phyloP scores from a whole-genome alignment of 306 rosid genomes.

The Vigna unguiculata region DNA sequence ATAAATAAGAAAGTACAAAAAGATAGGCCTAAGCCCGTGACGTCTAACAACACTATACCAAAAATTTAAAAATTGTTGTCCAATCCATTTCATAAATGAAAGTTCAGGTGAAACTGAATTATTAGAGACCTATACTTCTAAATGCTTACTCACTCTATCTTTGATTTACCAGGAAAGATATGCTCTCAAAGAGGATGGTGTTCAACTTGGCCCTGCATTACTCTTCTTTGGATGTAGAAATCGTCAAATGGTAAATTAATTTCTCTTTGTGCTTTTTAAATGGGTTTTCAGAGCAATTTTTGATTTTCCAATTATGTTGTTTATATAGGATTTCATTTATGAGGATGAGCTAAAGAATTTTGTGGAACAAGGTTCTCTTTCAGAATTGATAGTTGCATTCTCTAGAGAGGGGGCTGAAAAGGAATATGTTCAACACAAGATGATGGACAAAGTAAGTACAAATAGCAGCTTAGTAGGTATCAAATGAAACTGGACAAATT shows the following conservation, averaged over 20 bases:
- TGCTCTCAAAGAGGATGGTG: constrained; percentile 77
- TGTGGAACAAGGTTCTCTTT: constrained; percentile 71
- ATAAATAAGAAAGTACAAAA: too few species aligned
- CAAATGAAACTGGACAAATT: constrained; percentile 32
- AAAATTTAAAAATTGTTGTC: constrained; percentile 18
- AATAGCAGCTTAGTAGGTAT: background rate
- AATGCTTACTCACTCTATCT: constrained; percentile 31
- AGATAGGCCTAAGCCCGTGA: too few species aligned
- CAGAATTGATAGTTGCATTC: constrained; percentile 85
- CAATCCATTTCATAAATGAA: constrained; percentile 21
- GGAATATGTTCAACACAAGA: constrained; percentile 92
- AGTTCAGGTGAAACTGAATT: background rate
- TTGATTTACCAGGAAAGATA: constrained; percentile 75
- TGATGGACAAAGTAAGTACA: constrained; percentile 74
- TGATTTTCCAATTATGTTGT: constrained; percentile 43
- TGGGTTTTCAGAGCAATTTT: constrained; percentile 21
- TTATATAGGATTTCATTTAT: constrained; percentile 83
- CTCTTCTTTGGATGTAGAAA: constrained; percentile 97
- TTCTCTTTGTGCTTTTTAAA: constrained; percentile 14
- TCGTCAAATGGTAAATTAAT: constrained; percentile 75
- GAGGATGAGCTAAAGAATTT: constrained; percentile 86
- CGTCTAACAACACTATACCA: background rate
- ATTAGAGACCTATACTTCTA: constrained; percentile 31
- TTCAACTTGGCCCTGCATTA: constrained; percentile 81
- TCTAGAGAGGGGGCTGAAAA: constrained; percentile 84